Evolutionary conservation across 2,329 filamentous ascomycete species (phyloP), one percentile per base, ranked within the genome.

Genomic region (Coleophoma crateriformis): DNA sequence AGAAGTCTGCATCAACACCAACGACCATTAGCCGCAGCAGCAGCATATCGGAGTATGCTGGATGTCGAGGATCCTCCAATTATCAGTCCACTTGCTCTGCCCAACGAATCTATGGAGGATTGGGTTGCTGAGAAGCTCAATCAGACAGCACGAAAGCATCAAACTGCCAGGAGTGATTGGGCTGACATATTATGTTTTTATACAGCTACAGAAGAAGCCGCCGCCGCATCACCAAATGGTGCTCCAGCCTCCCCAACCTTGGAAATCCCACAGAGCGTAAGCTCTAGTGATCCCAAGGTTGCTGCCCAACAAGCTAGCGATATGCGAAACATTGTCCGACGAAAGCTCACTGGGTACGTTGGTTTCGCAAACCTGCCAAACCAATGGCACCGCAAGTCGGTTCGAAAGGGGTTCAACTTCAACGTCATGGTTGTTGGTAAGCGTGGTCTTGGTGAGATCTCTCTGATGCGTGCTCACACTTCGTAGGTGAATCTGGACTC

Each of bases 381-480:
- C 77, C 94, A 99, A 76, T 99, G 94, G 94, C 94, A 99, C 79
- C 92, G 94, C 73, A 99, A 99, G 87, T 96, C 91, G 83, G 94
- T 99, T 66, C 90, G 94, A 69, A 99, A 99, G 76, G 94, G 94
- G 55, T 99, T 99, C 83, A 99, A 97, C 82, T 99, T 99, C 81
- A 99, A 99, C 70, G 94, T 99, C 62, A 99, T 99, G 94, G 94
- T 99, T 73, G 94, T 99, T 74, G 94, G 94, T 97, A 79, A 67
- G 91, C 85, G 49, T n/a, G 38, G 33, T 20, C 54, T 37, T 19
- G 19, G 19, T 19, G 19, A 19, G 19, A 17, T 33, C 7, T 20
- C n/a, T n/a, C 11, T 49, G 11, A 37, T 15, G 40, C 20, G 35
- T n/a, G 22, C 58, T 64, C 46, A 62, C 48, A 34, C 40, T 52